Evolutionary conservation across 108 stramenopile genomes (phyloP).

Genomic region (Heterococcus sp.): DNA sequence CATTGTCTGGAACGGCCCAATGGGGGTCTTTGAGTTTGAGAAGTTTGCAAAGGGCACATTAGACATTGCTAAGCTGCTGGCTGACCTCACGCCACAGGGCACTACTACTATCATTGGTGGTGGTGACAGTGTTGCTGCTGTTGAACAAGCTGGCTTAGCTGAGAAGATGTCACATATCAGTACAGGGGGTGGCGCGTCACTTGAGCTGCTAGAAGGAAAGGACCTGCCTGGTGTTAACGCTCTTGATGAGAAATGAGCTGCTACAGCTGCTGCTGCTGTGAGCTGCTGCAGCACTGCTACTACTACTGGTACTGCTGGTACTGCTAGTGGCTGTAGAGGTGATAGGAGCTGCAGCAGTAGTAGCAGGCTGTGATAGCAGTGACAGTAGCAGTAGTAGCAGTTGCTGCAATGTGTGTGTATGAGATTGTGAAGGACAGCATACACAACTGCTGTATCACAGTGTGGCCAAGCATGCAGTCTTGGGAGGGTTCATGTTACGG

Average conservation of each 20-base stretch:
- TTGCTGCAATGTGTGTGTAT: no score
- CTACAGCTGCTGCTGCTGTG: no score
- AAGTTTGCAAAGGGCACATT: conserved; percentile 71
- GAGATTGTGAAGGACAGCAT: no score
- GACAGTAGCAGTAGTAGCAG: no score
- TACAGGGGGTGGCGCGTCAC: conserved; percentile 53
- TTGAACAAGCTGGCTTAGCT: conserved; percentile 81
- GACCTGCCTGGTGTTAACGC: conserved; percentile 88
- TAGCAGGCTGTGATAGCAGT: no score
- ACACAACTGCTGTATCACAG: no score
- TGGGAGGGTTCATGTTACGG: no score
- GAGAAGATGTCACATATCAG: conserved; percentile 65
- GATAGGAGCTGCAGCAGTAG: no score
- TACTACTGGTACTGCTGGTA: neutral
- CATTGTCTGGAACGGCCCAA: conserved; percentile 95
- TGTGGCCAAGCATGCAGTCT: no score
- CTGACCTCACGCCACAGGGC: conserved; percentile 80
- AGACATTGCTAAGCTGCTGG: conserved; percentile 86
- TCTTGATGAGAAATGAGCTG: conserved; percentile 63
- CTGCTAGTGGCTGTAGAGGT: no score
- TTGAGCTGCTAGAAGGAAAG: conserved; percentile 96
- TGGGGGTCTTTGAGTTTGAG: conserved; percentile 94
- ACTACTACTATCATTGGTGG: conserved; percentile 96
- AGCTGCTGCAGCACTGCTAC: neutral
- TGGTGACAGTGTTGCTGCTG: conserved; percentile 98